Base-by-base conservation (phyloP, 345 rosid species). In the Capsella bursapastoris region DNA sequence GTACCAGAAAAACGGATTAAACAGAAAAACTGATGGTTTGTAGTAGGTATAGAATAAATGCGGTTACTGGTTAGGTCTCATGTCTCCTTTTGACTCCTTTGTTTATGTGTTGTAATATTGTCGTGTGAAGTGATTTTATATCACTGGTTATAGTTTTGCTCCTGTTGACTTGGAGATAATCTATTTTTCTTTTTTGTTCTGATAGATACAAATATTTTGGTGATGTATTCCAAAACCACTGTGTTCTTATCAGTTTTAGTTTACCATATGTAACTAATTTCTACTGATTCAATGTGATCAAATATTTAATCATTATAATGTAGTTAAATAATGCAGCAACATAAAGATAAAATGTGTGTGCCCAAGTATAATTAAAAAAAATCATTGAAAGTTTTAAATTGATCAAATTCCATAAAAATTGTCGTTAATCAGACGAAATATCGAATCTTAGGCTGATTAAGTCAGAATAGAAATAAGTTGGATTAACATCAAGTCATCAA, bases 21-120 rank as follows among this genome's bases (percentile, higher is more conserved):
- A 47, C 60, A 40, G 47, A 10, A 76, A 49, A 48, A 27, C 15
- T 0, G 48, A 56, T 57, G 71, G 80, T 37, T 76, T 63, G 64
- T 52, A 34, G 70, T 22, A 50, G 28, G 74, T 60, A 43, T 16
- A 31, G 27, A 25, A 34, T 22, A 43, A 5, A 67, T 52, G 32
- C 38, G 35, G 74, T 44, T 34, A 44, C 44, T 61, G 47, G 50
- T 68, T 68, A 68, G 64, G 69, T 68, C 49, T 68, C 48, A 61
- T 45, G 64, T 67, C 56, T 67, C 15, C 3, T 50, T 4, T 47
- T 60, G 52, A 5, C 25, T 22, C 25, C 25, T 6, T 34, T 34
- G 37, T 34, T 34, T 6, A 0, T 34, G 35, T 32, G 53, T 35
- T 68, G 71, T 69, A 69, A 69, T 62, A 69, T 69, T 68, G 12